A percentile compares a stretch with the other conserved stretches of the same genome.
Evolutionary conservation across 1,284 basidiomycete genomes (phyloP).

Genomic region (Cutaneotrichosporon sp.): DNA sequence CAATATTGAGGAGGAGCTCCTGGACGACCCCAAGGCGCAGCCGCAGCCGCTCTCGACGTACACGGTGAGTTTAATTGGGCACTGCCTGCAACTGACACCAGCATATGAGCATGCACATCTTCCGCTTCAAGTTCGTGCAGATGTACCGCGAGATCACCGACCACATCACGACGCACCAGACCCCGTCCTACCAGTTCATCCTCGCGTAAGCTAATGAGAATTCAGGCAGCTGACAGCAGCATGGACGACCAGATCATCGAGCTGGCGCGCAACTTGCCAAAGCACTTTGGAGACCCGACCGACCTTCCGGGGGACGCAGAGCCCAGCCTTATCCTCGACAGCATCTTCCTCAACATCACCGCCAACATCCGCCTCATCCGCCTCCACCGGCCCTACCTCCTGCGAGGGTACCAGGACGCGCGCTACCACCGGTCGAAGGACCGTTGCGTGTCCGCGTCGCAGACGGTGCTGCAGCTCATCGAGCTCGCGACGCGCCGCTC

Average conservation of each 20-base stretch:
- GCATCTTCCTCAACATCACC: slow-evolving; percentile 23
- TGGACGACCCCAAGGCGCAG: slow-evolving; percentile 17
- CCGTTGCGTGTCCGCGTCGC: slow-evolving; percentile 19
- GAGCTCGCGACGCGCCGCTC: slow-evolving; percentile 17
- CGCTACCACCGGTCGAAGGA: slow-evolving; percentile 18
- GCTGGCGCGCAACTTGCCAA: slow-evolving; percentile 17
- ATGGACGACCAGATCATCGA: slow-evolving; percentile 27
- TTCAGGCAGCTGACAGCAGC: slow-evolving; percentile 2
- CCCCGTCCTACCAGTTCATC: slow-evolving; percentile 24
- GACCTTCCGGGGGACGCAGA: slow-evolving; percentile 10
- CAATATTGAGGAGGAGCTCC: slow-evolving; percentile 27
- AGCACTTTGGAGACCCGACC: slow-evolving; percentile 20
- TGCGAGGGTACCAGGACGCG: slow-evolving; percentile 24
- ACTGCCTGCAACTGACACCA: not conserved
- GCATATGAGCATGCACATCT: slow-evolving; percentile 27
- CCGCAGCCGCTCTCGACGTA: slow-evolving; percentile 17
- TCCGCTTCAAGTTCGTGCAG: slow-evolving; percentile 24
- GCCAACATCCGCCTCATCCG: slow-evolving; percentile 23
- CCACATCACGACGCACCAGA: slow-evolving; percentile 20
- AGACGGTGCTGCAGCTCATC: slow-evolving; percentile 16
- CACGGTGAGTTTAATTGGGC: slow-evolving; percentile 20
- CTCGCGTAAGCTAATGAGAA: slow-evolving; percentile 8
- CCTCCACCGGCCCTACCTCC: slow-evolving; percentile 23
- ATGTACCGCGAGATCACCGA: slow-evolving; percentile 29
- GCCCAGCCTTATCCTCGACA: slow-evolving; percentile 18